Evolutionary conservation across 2,329 filamentous ascomycete species (phyloP), one percentile per base, ranked within the genome.

Genomic region (Fusarium robinianum): DNA sequence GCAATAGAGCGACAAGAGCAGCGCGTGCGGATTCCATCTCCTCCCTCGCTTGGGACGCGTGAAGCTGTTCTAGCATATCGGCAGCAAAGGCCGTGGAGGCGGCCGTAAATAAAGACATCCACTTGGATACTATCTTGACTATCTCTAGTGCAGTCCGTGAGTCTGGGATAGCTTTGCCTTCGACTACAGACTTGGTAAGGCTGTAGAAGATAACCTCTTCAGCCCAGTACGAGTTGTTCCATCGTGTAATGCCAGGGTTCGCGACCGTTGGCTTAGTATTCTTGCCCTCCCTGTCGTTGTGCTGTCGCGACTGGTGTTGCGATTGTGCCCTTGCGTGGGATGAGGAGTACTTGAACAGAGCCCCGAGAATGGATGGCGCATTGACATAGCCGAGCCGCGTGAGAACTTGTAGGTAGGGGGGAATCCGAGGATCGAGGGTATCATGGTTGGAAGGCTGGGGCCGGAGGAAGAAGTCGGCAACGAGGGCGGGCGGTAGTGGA

Each of bases 131-230:
- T 29, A 76, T 64, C 39, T 67, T 67, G 16, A 76, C 72, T 24
- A 82, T 64, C 14, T 75, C 70, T 7, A 82, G 55, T 0, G 76
- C 78, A n/a, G 78, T 73, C 18, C 72, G 64, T 11, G 67, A 60
- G 16, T 69, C 71, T 43, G 63, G 68, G 33, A 82, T 77, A 2
- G 72, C 74, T 1, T 63, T 67, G 0, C 75, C 79, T 33, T 79
- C 72, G 2, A 76, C 86, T 36, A 97, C 90, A 0, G 85, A 87
- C 69, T 95, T 96, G 3, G 90, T 89, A 36, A 99, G 90, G 4
- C 91, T 84, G 67, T 96, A 95, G 62, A 96, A 86, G 69, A 97
- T 88, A 36, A 94, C 85, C 70, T 96, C 96, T 65, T 99, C 94
- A 1, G 86, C 67, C 47, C 72, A 72, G 51, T 80, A 83, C 1